Base-by-base conservation (phyloP, 2,329 filamentous ascomycete genomes). In the Plenodomus tracheiphilus region DNA sequence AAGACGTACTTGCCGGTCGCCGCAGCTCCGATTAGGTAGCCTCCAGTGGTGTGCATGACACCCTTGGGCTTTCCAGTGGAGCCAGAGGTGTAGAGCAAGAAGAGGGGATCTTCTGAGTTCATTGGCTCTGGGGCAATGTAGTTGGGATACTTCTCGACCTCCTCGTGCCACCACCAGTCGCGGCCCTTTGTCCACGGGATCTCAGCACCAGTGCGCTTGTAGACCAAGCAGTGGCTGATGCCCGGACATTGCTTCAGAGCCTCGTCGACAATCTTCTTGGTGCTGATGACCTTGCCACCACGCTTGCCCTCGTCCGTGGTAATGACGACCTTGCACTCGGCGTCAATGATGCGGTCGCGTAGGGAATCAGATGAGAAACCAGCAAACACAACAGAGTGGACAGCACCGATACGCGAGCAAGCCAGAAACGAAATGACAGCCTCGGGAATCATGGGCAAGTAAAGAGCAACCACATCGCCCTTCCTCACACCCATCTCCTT, bases 11-110 rank as follows among this genome's bases (percentile, higher is more conserved):
- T 99, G 56, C 92, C 93, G 11, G 94, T 99, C 65, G 88, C 82
- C 28, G 94, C 93, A 43, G 92, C 92, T 51, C 94, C 94, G 7
- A 97, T 77, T n/a, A 99, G 83, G 73, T 97, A 99, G 43, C 94
- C 94, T 53, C 81, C 94, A 30, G 93, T 99, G 20, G 91, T 95
- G 82, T 99, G 94, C 91, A 99, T 88, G 47, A 99, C 89, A 75
- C 94, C 94, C 85, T 99, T 99, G 61, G 94, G 94, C 83, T 97
- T 97, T 56, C 94, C 94, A 8, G 94, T 99, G 1, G 93, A 97
- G 35, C 94, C 94, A 30, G 93, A 97, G 2, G 94, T 99, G 79
- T 99, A 99, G 47, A 99, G 88, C 50, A 99, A 79, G 85, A 97
- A 99, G 8, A 99, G 84, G 48, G 94, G 94, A 69, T 99, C 94